Conservation (phyloP, 2,329 filamentous ascomycete genomes). For the Pseudogymnoascus sp. region DNA sequence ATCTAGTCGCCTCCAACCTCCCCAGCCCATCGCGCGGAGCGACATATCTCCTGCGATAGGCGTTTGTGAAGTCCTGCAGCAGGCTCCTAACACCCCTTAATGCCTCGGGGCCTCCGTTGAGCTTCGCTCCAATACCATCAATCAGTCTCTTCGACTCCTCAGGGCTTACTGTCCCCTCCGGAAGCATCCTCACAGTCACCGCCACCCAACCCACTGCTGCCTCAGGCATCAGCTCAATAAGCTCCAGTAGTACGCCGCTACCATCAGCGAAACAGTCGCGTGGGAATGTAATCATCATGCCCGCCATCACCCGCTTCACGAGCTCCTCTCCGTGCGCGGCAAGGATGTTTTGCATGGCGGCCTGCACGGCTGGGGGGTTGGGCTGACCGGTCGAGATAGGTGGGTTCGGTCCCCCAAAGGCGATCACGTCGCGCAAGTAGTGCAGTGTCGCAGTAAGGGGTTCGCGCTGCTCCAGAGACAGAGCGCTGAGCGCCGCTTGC, state of each 20-base stretch:
- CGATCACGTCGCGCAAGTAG: conserved; percentile 84
- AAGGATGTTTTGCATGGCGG: conserved; percentile 65
- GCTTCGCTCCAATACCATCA: conserved; percentile 69
- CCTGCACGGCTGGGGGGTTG: conserved; percentile 62
- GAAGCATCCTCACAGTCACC: conserved; percentile 74
- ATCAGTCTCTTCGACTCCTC: conserved; percentile 76
- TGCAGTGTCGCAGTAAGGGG: conserved; percentile 87
- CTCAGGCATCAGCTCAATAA: conserved; percentile 79
- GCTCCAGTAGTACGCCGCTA: conserved; percentile 78
- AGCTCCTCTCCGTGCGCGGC: conserved; percentile 64
- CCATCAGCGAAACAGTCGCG: conserved; percentile 92
- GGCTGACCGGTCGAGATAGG: conserved; percentile 51
- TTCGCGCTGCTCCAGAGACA: conserved; percentile 84
- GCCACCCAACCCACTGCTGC: conserved; percentile 78
- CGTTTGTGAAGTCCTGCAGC: conserved; percentile 94
- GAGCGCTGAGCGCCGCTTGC: conserved; percentile 74
- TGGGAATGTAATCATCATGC: conserved; percentile 99
- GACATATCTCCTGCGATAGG: conserved; percentile 86
- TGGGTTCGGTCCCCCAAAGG: conserved; percentile 72
- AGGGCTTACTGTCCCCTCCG: conserved; percentile 69
- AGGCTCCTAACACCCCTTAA: conserved; percentile 73
- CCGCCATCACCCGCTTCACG: conserved; percentile 83
- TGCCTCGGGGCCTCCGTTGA: conserved; percentile 54
- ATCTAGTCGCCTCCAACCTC: conserved; percentile 75
- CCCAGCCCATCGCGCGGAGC: conserved; percentile 90